A percentile compares a stretch with the other conserved stretches of the same genome.
phyloP scores from a whole-genome alignment of 2,329 filamentous ascomycete species.

The Escovopsis weberi region DNA sequence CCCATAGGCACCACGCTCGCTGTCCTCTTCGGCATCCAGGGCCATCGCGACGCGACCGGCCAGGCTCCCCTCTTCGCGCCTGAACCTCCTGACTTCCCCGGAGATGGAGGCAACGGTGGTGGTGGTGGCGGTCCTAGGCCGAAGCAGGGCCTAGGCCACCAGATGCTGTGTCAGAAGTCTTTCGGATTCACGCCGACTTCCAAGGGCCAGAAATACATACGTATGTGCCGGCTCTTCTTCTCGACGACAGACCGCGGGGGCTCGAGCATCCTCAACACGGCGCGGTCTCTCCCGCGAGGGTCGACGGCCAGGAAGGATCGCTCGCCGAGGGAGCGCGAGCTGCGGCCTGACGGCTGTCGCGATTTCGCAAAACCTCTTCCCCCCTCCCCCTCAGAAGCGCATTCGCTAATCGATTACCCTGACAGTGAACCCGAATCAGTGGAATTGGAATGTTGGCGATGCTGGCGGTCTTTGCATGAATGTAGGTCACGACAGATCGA shows the following conservation, averaged over 20 bases:
- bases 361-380: too few species aligned
- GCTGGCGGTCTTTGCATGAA: slow-evolving; percentile 35
- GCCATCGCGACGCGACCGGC: slow-evolving; percentile 26
- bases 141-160: slow-evolving; percentile 20
- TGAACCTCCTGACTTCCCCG: slow-evolving; percentile 7
- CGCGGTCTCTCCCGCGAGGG: too few species aligned
- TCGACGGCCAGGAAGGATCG: too few species aligned
- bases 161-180: slow-evolving; percentile 26
- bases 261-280: too few species aligned
- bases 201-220: slow-evolving; percentile 29
- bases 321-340: too few species aligned
- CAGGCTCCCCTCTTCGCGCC: slow-evolving; percentile 29
- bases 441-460: slow-evolving; percentile 27
- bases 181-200: slow-evolving; percentile 30
- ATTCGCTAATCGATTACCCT: background rate
- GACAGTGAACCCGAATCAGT: slow-evolving; percentile 41
- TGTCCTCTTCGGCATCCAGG: slow-evolving; percentile 33
- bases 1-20: slow-evolving; percentile 35
- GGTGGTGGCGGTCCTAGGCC: slow-evolving; percentile 9
- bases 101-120: slow-evolving; percentile 8
- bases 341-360: too few species aligned
- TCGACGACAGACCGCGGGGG: too few species aligned
- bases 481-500: slow-evolving; percentile 22
- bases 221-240: slow-evolving; percentile 21
- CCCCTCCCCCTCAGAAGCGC: background rate